A percentile compares a stretch with the other conserved stretches of the same genome.
phyloP scores from a whole-genome alignment of 2,329 filamentous ascomycete genomes.

The Microcera coccophila region DNA sequence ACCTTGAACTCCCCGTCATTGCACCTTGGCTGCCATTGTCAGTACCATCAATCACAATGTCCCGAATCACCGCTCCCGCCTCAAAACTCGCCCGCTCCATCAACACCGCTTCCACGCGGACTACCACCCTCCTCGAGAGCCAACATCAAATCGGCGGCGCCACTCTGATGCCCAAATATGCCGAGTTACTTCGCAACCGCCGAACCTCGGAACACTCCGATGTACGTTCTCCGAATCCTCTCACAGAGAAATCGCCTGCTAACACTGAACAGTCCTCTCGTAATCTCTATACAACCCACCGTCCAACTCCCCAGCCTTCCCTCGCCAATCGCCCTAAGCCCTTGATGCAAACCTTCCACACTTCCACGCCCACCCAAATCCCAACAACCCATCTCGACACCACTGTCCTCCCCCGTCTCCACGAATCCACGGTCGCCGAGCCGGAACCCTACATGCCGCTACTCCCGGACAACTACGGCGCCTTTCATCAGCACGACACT shows the following conservation, averaged over 20 bases:
- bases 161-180: slow-evolving; percentile 45
- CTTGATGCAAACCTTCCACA: slow-evolving; percentile 61
- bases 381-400: slow-evolving; percentile 46
- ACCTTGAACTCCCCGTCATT: not conserved
- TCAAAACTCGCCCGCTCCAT: slow-evolving; percentile 45
- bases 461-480: slow-evolving; percentile 55
- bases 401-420: slow-evolving; percentile 49
- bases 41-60: slow-evolving; percentile 34
- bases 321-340: slow-evolving; percentile 46
- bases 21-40: too few species aligned
- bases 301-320: slow-evolving; percentile 44
- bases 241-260: slow-evolving; percentile 4
- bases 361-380: slow-evolving; percentile 41
- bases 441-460: slow-evolving; percentile 53
- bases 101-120: not conserved
- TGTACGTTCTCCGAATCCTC: slow-evolving; percentile 23
- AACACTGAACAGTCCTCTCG: slow-evolving; percentile 32
- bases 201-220: slow-evolving; percentile 34
- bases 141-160: slow-evolving; percentile 38
- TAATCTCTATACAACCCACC: slow-evolving; percentile 45
- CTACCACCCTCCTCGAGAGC: slow-evolving; percentile 36
- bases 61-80: slow-evolving; percentile 47
- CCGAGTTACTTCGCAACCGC: slow-evolving; percentile 40
- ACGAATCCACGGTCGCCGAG: slow-evolving; percentile 31
- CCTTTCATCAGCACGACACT: slow-evolving; percentile 38